Evolutionary conservation across 768 basidiomycete genomes (phyloP).

Genomic region (Trichaptum fuscoviolaceum): DNA sequence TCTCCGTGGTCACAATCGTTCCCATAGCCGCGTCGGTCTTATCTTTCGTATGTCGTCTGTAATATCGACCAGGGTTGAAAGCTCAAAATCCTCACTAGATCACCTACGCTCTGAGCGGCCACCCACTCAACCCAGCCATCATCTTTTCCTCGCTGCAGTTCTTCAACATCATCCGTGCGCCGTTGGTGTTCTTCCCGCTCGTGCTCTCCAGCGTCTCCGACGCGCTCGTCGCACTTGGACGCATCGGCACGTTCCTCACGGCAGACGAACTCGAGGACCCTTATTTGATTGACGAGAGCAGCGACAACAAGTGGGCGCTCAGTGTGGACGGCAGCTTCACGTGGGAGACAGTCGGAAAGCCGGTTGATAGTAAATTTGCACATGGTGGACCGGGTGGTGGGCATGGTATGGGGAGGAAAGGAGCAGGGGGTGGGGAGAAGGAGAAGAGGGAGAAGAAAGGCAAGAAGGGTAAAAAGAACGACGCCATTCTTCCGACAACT

Average conservation of each 20-base stretch:
- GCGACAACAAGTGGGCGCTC: constrained; percentile 32
- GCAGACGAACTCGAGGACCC: constrained; percentile 51
- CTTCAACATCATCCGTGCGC: constrained; percentile 60
- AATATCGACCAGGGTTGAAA: background rate
- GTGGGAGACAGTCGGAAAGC: constrained; percentile 38
- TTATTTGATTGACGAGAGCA: constrained; percentile 34
- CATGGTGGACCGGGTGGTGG: background rate
- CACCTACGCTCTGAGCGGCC: constrained; percentile 55
- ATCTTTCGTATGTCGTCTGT: constrained; percentile 38
- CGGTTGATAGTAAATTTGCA: constrained; percentile 1
- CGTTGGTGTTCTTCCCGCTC: constrained; percentile 52
- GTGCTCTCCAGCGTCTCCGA: constrained; percentile 44
- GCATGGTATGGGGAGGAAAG: constrained; percentile 13
- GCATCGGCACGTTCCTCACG: constrained; percentile 43
- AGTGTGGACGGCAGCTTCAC: constrained; percentile 45
- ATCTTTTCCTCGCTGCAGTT: constrained; percentile 56
- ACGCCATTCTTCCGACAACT: constrained; percentile 15
- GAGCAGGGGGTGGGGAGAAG: constrained; percentile 12
- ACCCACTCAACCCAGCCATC: constrained; percentile 45
- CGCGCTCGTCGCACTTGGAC: constrained; percentile 43
- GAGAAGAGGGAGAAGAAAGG: constrained; percentile 16
- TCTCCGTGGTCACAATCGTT: constrained; percentile 43
- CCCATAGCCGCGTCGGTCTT: constrained; percentile 48
- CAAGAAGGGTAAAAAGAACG: constrained; percentile 23
- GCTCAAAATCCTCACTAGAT: constrained; percentile 34